Evolutionary conservation across 2,329 filamentous ascomycete species (phyloP), one percentile per base, ranked within the genome.

Genomic region (Claviceps paspali): DNA sequence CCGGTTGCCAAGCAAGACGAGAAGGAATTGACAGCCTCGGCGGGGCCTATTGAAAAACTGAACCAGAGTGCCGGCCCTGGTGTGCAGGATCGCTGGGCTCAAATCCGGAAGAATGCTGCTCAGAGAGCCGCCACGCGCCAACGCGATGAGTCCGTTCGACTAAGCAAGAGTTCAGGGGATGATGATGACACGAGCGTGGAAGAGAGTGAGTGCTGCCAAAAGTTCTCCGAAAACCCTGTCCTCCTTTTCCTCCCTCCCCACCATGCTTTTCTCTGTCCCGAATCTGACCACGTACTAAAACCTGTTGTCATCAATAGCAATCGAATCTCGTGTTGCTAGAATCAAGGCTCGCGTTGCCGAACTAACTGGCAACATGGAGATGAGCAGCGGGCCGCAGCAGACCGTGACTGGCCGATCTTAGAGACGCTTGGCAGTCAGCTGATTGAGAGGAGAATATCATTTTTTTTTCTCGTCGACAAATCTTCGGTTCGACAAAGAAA

Each of bases 301-400:
- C 35, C 30, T n/a, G 29, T 11, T 45, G 1, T 36, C 30, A 29
- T 10, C 18, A 38, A n/a, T 47, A 92, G 85, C 87, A 26, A 96
- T 96, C 51, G 91, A 98, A 60, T 87, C 86, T 34, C 83, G 91
- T 47, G 91, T 96, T 41, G 91, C 91, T 34, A 82, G 91, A 45
- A 98, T 98, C 70, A 96, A 95, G 64, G 91, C 91, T 42, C 80
- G 91, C 43, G 91, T 98, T 41, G 91, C 91, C 36, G 86, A 95
- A 57, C 63, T 98, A 49, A 98, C 91, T 2, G 81, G 81, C 49
- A 83, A 82, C 57, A 83, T 83, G 72, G 82, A 88, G 51, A 65
- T 61, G 30, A 57, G 57, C 24, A 52, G 49, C 29, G 55, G 52
- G 6, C 63, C 68, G 19, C 48, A 52, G 17, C 22, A 31, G 23